Conservation (phyloP, 2,329 filamentous ascomycete genomes). For the Aspergillus alliaceus region DNA sequence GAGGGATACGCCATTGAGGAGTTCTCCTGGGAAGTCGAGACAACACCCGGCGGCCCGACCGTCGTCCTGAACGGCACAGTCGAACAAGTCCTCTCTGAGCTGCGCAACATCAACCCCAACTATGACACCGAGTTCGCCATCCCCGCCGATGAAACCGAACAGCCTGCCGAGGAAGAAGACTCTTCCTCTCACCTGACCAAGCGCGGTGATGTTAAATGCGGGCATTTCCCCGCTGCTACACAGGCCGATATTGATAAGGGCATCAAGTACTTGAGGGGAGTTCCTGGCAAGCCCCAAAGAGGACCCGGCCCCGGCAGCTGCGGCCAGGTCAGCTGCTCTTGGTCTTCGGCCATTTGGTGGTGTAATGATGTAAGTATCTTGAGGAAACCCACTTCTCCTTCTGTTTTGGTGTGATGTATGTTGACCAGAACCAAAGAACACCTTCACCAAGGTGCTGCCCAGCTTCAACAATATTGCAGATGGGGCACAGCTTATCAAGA, state of each 20-base stretch:
- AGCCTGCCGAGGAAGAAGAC: background rate
- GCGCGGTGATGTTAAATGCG: background rate
- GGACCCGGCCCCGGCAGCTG: background rate
- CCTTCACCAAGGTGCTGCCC: background rate
- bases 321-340: background rate
- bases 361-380: background rate
- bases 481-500: background rate
- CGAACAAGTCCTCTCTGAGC: background rate
- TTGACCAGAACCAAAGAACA: background rate
- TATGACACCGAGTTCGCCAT: background rate
- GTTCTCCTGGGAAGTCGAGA: background rate
- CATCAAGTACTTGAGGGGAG: background rate
- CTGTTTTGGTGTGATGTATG: background rate
- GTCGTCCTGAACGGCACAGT: background rate
- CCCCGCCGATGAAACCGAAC: background rate
- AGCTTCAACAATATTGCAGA: background rate
- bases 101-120: background rate
- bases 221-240: background rate
- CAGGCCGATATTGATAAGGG: background rate
- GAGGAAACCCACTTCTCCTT: background rate
- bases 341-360: background rate
- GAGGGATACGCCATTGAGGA: background rate
- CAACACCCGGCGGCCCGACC: background rate
- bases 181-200: background rate
- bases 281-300: background rate